A percentile compares a stretch with the other conserved stretches of the same genome.
Conservation (phyloP, 768 basidiomycete species). For the Boletellus emodensis region DNA sequence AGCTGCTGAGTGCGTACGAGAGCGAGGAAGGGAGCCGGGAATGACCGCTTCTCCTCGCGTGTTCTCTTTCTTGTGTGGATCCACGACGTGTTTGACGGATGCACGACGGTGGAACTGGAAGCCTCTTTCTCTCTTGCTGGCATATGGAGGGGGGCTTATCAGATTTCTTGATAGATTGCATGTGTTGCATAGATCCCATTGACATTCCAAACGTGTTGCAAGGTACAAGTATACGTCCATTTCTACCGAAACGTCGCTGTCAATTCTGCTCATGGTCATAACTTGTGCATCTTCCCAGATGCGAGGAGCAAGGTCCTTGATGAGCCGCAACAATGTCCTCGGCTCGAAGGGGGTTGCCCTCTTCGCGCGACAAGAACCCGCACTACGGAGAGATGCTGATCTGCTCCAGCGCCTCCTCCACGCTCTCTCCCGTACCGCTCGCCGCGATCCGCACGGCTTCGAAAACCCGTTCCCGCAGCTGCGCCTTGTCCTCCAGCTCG, state of each 20-base stretch:
- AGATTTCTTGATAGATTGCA: neutral
- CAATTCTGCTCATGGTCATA: too few relatives aligned
- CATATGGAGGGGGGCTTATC: neutral
- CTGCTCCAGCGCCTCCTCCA: slow-evolving; percentile 36
- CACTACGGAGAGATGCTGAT: slow-evolving; percentile 49
- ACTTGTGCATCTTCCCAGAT: slow-evolving; percentile 31
- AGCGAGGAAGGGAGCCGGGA: slow-evolving; percentile 56
- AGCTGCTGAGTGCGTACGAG: slow-evolving; percentile 76
- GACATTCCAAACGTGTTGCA: neutral
- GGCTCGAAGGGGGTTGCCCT: too few relatives aligned
- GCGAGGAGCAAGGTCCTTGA: too few relatives aligned
- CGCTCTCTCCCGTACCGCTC: slow-evolving; percentile 33
- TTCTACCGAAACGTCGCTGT: neutral
- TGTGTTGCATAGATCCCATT: neutral
- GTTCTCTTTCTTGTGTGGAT: neutral
- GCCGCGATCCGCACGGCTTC: slow-evolving; percentile 43
- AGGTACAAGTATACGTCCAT: neutral
- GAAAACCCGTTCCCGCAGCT: slow-evolving; percentile 38
- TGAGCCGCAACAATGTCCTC: too few relatives aligned
- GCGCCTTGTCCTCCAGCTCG: slow-evolving; percentile 39
- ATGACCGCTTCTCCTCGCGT: slow-evolving; percentile 7
- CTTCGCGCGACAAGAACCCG: slow-evolving; percentile 46
- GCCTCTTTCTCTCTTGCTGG: neutral
- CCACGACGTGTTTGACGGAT: neutral
- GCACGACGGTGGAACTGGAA: neutral